Percentiles rank a stretch among this genome's conserved stretches.
These are phyloP conservation scores for Pistacia atlantica DNA, from an alignment of 345 rosid genomes.

Conservation along the genomic window DNA sequence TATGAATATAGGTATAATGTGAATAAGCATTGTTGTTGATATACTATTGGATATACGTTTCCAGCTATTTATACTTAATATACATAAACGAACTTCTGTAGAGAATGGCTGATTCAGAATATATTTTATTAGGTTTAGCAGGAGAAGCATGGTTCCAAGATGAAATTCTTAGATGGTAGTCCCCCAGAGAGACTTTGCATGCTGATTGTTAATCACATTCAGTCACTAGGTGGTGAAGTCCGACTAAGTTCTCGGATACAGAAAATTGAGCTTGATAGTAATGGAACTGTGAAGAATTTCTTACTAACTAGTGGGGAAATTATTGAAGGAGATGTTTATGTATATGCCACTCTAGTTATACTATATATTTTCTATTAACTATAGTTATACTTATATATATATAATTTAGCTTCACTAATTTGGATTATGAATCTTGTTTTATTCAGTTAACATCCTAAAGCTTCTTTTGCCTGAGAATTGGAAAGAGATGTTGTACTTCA, in stretches of 20 bases:
- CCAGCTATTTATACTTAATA: neutral
- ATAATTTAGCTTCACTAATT: constrained; percentile 14
- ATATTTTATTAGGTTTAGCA: constrained; percentile 30
- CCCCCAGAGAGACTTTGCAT: constrained; percentile 95
- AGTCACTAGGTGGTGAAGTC: constrained; percentile 83
- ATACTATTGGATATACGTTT: neutral
- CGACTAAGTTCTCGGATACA: constrained; percentile 71
- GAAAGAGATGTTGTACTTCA: constrained; percentile 83
- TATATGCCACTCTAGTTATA: constrained; percentile 87
- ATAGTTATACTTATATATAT: neutral
- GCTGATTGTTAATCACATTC: constrained; percentile 79
- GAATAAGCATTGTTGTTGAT: neutral
- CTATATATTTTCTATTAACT: neutral
- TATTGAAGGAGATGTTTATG: constrained; percentile 85
- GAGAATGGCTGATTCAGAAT: constrained; percentile 20
- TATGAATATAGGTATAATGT: neutral
- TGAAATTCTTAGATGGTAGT: constrained; percentile 97
- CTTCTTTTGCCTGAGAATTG: constrained; percentile 82
- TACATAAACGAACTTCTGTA: neutral
- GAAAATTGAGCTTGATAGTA: constrained; percentile 75
- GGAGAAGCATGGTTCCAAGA: constrained; percentile 98
- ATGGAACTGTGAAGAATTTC: constrained; percentile 81
- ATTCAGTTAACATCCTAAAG: constrained; percentile 84
- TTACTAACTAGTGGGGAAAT: constrained; percentile 61
- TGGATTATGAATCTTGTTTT: constrained; percentile 21